These are phyloP conservation scores for Trichophyton mentagrophytes DNA, from an alignment of 2,329 filamentous ascomycete species.

Conservation along the genomic window DNA sequence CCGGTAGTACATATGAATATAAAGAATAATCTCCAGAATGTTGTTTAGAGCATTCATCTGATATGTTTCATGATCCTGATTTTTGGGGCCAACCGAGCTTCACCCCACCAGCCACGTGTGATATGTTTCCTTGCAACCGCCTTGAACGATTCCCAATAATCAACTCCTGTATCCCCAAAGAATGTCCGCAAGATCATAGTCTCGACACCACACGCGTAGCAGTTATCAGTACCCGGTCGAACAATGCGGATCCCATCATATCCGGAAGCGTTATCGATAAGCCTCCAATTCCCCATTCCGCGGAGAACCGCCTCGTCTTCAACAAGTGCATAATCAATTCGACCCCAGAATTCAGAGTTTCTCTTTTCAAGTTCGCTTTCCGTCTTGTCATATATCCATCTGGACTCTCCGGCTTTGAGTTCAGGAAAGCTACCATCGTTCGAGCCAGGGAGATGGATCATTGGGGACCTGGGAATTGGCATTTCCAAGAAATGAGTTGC, in stretches of 20 bases:
- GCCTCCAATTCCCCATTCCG: constrained; percentile 38
- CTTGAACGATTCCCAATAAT: constrained; percentile 19
- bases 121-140: constrained; percentile 19
- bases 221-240: constrained; percentile 27
- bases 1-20: neutral
- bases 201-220: constrained; percentile 18
- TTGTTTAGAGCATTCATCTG: neutral
- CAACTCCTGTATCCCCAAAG: constrained; percentile 22
- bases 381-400: constrained; percentile 50
- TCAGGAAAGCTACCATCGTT: constrained; percentile 13
- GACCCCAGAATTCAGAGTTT: constrained; percentile 43
- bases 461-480: constrained; percentile 15
- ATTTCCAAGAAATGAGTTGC: constrained; percentile 47
- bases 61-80: constrained; percentile 38
- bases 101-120: constrained; percentile 43
- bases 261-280: constrained; percentile 37
- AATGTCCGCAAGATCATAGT: constrained; percentile 24
- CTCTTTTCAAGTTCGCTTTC: constrained; percentile 38
- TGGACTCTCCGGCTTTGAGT: constrained; percentile 13
- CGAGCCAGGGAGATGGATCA: constrained; percentile 16
- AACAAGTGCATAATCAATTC: constrained; percentile 46
- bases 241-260: constrained; percentile 41
- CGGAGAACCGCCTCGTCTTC: constrained; percentile 28
- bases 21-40: neutral
- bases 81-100: constrained; percentile 41